phyloP scores from a whole-genome alignment of 2,329 filamentous ascomycete genomes.

The Microascus cirrosus region DNA sequence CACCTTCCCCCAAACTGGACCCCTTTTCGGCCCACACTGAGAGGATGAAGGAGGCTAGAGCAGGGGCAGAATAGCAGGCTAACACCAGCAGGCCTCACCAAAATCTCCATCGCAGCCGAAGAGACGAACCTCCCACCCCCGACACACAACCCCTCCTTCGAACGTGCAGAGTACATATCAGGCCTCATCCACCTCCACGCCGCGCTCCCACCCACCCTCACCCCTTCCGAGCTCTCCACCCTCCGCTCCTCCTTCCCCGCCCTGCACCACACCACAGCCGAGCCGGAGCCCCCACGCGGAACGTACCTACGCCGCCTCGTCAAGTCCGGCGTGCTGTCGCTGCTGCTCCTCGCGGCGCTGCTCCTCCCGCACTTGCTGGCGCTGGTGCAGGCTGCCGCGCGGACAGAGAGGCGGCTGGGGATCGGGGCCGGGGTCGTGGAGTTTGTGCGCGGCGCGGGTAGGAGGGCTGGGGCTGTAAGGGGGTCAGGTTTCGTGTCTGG shows the following conservation, averaged over 20 bases:
- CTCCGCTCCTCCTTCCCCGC: background rate
- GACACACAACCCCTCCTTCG: conserved; percentile 2
- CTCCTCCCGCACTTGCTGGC: conserved; percentile 1
- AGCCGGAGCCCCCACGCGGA: background rate
- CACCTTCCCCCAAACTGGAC: too few species aligned
- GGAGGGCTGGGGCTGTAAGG: background rate
- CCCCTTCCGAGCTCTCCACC: background rate
- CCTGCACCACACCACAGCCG: background rate
- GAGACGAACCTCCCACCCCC: background rate
- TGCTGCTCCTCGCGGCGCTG: background rate
- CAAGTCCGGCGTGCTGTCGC: background rate
- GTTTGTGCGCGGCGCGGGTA: background rate
- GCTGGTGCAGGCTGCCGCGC: background rate
- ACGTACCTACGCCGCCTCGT: conserved; percentile 4
- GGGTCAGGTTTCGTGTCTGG: background rate
- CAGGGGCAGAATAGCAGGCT: background rate
- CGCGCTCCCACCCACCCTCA: conserved; percentile 1
- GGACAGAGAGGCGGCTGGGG: background rate
- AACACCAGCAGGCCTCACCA: background rate
- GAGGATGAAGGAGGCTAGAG: background rate
- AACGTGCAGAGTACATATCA: conserved; percentile 2
- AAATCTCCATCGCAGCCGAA: conserved; percentile 3
- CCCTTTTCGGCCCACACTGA: too few species aligned
- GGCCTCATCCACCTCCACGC: conserved; percentile 4
- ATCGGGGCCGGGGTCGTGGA: background rate